Conservation (phyloP, 2,329 filamentous ascomycete genomes). For the Talaromyces piceae region DNA sequence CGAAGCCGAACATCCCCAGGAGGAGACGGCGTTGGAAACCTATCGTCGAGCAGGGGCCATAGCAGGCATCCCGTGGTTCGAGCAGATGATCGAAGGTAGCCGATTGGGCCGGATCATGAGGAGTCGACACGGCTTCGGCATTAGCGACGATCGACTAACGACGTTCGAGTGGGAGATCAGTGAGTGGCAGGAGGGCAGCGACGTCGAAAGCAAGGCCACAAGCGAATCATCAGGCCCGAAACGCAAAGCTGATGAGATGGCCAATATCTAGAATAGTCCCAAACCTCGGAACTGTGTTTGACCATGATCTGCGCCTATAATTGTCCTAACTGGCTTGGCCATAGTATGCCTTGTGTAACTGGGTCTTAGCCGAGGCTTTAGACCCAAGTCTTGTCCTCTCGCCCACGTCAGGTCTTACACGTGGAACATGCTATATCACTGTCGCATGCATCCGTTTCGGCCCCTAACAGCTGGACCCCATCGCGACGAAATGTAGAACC, state of each 20-base stretch:
- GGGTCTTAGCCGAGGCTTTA: background rate
- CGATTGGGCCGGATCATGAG: constrained; percentile 61
- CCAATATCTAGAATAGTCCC: background rate
- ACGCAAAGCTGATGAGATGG: constrained; percentile 10
- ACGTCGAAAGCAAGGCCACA: constrained; percentile 6
- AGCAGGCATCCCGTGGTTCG: constrained; percentile 75
- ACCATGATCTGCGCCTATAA: background rate
- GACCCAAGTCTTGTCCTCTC: too few species aligned
- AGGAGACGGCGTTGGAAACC: constrained; percentile 17
- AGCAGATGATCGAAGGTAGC: constrained; percentile 70
- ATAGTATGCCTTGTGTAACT: background rate
- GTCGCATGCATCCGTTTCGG: too few species aligned
- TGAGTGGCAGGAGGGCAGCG: constrained; percentile 55
- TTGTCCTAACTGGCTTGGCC: background rate
- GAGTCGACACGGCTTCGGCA: constrained; percentile 49
- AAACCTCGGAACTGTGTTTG: background rate
- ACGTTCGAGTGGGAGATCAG: constrained; percentile 76
- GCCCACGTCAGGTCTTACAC: background rate
- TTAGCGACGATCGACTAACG: constrained; percentile 56
- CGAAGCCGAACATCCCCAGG: constrained; percentile 21
- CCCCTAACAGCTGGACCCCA: too few species aligned
- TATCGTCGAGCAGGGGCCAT: constrained; percentile 31
- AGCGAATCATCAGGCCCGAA: constrained; percentile 1
- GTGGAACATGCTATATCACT: background rate
- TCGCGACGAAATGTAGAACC: background rate